Evolutionary conservation across 2,329 filamentous ascomycete species (phyloP), one percentile per base, ranked within the genome.

Genomic region (Ambrosiella beaveri): DNA sequence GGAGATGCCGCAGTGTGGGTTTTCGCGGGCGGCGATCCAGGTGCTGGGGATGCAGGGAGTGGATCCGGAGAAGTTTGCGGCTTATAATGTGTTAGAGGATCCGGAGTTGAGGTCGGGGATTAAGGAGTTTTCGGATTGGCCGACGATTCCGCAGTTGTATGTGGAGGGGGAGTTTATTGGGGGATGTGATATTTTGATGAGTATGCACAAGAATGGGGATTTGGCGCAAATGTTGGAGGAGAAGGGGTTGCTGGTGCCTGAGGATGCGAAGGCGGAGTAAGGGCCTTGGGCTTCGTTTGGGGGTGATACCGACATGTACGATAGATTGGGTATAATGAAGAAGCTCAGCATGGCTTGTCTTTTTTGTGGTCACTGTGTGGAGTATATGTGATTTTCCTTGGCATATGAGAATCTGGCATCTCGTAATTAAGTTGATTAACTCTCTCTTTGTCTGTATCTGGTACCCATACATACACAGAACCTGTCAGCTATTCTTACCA

Each of bases 121-220:
- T 74, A 98, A 98, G 74, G 91, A 98, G 73, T 98, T 93, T 76
- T 95, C 90, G 1, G 93, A 97, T 69, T 98, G 93, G 93, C 93
- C 93, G 12, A 98, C 93, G 17, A 97, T 98, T 68, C 93, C 93
- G 6, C 93, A 98, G 71, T 78, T 98, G 15, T 98, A 97, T 71
- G 77, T 98, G 56, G 82, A 94, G 62, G 91, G 91, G 73, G 91
- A 98, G 69, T 98, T 98, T 68, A 77, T 98, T 52, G 93, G 93
- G 58, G 93, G 93, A n/a, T 96, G 90, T 69, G 93, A 98, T 71
- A 98, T 98, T 63, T 71, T 98, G 65, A 85, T 97, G 69, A 86
- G 85, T 1, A 97, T 98, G 93, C 91, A 97, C 74, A 87, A 96
- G 73, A 94, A 88, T 67, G 93, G 93, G 36, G 89, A 94, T 64